A percentile compares a stretch with the other conserved stretches of the same genome.
phyloP scores from a whole-genome alignment of 164 flowering plant genomes.

The Houttuynia cordata region DNA sequence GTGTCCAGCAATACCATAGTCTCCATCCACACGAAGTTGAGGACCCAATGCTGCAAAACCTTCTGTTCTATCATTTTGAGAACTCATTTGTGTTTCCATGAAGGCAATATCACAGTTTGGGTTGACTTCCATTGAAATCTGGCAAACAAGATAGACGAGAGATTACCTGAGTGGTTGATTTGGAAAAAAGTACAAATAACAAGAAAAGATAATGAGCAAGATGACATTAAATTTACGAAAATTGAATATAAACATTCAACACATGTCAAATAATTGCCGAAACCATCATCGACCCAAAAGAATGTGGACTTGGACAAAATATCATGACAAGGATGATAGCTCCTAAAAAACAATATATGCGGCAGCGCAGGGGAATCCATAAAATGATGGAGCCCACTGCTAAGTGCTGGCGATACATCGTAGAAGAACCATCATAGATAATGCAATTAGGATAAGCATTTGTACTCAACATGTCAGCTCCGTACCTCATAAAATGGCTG shows the following conservation, averaged over 20 bases:
- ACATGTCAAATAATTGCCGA: neutral
- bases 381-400: too few species aligned
- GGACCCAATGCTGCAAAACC: slow-evolving; percentile 10
- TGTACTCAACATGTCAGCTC: too few species aligned
- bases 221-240: too few species aligned
- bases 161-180: too few species aligned
- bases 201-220: too few species aligned
- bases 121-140: slow-evolving; percentile 1
- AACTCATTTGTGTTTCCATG: slow-evolving; percentile 19
- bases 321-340: neutral
- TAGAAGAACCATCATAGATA: too few species aligned
- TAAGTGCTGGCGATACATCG: too few species aligned
- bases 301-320: neutral
- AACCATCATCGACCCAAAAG: neutral
- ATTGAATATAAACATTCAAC: neutral
- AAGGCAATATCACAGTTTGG: slow-evolving; percentile 2
- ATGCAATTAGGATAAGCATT: too few species aligned
- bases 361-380: too few species aligned
- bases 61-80: slow-evolving; percentile 13
- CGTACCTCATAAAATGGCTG: too few species aligned
- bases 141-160: neutral
- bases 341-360: too few species aligned
- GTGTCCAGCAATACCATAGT: slow-evolving; percentile 5
- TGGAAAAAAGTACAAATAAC: too few species aligned
- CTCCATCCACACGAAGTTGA: slow-evolving; percentile 11